Base-by-base conservation (phyloP, 176 grass and related monocot genomes). In the Oryza coarctata region DNA sequence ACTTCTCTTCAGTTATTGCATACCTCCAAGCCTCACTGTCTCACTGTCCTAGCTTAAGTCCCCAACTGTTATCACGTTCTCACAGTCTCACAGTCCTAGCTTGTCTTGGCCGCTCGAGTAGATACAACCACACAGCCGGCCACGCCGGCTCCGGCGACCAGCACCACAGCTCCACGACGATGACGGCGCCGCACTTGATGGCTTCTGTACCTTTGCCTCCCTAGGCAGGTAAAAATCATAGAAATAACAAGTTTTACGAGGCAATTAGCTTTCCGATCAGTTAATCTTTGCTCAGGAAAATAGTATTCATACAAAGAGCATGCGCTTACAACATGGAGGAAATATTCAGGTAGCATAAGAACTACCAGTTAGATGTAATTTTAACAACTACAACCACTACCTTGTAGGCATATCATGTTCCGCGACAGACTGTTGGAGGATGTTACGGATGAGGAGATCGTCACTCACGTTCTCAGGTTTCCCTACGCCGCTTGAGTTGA, bases 401-500 rank as follows among this genome's bases (percentile, higher is more conserved):
- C 73, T 85, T 74, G 43, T 66, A 82, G 74, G 72, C 36, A 88
- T 70, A 92, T 88, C 26, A 63, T 87, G 3, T 20, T 3, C 47
- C 70, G 38, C 5, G 34, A 87, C 35, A 90, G 85, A 1, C 25
- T 90, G 69, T 52, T 88, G 58, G 76, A 88, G 11, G 23, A 70
- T 22, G 39, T 79, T 32, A 32, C 65, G 11, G 86, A 92, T 73
- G 90, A 81, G 17, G 82, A 92, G 49, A 30, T 87, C 43, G 6
- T 95, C 35, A 73, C 10, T 95, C 35, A 73, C 10, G 1, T 68
- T 95, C 60, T 67, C 75, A 1, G 90, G 85, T 22, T 90, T 92
- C 32, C 90, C 90, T 26, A 83, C 69, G 5, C 82, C 15, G 2
- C 79, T 92, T 9, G 76, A 92, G 82, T 26, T 92, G 62, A 66